Evolutionary conservation across 2,329 filamentous ascomycete species (phyloP), one percentile per base, ranked within the genome.

Genomic region (Trichoderma sp.): DNA sequence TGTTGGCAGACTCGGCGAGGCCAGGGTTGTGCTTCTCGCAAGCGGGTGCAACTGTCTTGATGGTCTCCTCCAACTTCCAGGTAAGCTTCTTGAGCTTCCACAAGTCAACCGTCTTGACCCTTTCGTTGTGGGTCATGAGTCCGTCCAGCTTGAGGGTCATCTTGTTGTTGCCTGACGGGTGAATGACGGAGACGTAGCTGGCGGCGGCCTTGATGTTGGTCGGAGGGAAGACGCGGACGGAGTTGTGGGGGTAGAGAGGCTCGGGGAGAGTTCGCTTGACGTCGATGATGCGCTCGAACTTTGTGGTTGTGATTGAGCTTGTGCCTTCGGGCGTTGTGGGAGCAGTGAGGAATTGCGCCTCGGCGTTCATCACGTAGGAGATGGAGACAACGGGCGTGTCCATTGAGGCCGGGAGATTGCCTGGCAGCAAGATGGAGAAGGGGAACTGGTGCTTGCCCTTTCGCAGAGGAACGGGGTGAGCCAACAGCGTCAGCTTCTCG

Each of bases 51-150:
- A 95, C 85, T 47, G 91, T 91, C 82, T 91, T 92, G 80, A 94
- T 88, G 50, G 90, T 92, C 85, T 99, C 95, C 79, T 98, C 95
- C 68, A 99, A 91, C 75, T 93, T 90, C 95, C 95, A 99, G 74
- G 92, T 93, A 75, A 98, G 87, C 82, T 97, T 96, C 81, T 95
- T 93, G 34, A 99, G 86, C 77, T 92, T 92, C 95, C 95, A 98
- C 78, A 89, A 87, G 79, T 90, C 88, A 73, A 96, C 88, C 7
- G 90, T 95, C 79, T 92, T 91, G 72, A 88, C 88, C 55, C 90
- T 88, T 47, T 87, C 81, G 80, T 93, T 93, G 75, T 84, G 83
- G 75, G 89, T 92, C 55, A 94, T 90, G 68, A 98, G 90, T n/a
- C 95, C 95, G 74, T 95, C 93, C 74, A 99, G 88, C 67, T 91